Conservation (phyloP, 371 early-diverging fungal genomes). For the Rhizomucor pusillus region DNA sequence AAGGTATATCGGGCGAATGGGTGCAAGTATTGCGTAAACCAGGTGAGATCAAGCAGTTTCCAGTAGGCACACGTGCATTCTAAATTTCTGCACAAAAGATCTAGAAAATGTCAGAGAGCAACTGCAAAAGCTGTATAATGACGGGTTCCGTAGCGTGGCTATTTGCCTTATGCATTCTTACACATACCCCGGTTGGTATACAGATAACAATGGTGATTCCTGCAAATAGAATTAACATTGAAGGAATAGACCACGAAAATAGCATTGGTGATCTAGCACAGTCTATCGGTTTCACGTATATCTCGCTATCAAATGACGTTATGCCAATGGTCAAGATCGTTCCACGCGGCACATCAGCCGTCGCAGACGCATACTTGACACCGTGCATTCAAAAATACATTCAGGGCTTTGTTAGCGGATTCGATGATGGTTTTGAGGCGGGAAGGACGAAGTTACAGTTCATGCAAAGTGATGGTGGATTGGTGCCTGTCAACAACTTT, state of each 20-base stretch:
- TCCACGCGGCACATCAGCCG: slow-evolving; percentile 88
- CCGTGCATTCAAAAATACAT: slow-evolving; percentile 88
- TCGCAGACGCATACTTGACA: slow-evolving; percentile 92
- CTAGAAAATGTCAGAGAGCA: slow-evolving; percentile 46
- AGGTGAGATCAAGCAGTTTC: slow-evolving; percentile 56
- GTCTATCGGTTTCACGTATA: slow-evolving; percentile 77
- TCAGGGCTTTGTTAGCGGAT: slow-evolving; percentile 80
- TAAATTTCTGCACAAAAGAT: too few relatives aligned
- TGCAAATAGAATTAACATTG: too few relatives aligned
- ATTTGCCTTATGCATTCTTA: slow-evolving; percentile 92
- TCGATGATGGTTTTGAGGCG: slow-evolving; percentile 67
- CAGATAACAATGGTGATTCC: neutral
- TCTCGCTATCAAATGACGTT: slow-evolving; percentile 80
- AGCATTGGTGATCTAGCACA: slow-evolving; percentile 67
- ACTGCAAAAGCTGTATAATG: slow-evolving; percentile 58
- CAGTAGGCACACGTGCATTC: neutral
- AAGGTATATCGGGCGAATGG: slow-evolving; percentile 88
- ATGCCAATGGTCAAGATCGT: slow-evolving; percentile 96
- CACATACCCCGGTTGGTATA: slow-evolving; percentile 64
- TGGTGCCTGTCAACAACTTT: slow-evolving; percentile 81
- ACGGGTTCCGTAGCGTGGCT: slow-evolving; percentile 84
- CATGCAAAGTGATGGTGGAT: slow-evolving; percentile 96
- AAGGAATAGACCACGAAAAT: slow-evolving; percentile 71
- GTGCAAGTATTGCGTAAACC: slow-evolving; percentile 68
- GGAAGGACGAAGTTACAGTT: slow-evolving; percentile 78